Conservation (phyloP, 148 eudicot genomes). For the Oxyria digyna region DNA sequence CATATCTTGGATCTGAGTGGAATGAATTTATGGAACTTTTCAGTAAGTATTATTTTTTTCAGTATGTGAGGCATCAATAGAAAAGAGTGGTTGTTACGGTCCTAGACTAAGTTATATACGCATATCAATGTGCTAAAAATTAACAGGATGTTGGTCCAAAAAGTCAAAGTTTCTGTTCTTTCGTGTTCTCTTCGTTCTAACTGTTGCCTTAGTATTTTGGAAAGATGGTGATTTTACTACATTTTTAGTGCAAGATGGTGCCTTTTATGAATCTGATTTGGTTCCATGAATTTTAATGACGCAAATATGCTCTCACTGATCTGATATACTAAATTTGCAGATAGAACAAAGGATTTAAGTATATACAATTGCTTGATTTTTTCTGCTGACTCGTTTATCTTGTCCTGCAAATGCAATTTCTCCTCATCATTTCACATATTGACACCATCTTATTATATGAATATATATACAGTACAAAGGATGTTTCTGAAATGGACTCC, state of each 20-base stretch:
- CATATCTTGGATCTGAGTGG: neutral
- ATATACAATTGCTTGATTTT: neutral
- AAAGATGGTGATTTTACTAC: neutral
- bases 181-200: neutral
- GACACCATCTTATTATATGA: neutral
- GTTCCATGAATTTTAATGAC: neutral
- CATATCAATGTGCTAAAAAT: neutral
- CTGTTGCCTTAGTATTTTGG: neutral
- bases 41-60: neutral
- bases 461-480: slow-evolving; percentile 26
- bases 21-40: neutral
- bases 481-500: slow-evolving; percentile 25
- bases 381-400: neutral
- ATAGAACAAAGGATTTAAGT: neutral
- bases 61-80: neutral
- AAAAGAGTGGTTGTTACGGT: neutral
- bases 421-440: neutral
- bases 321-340: neutral
- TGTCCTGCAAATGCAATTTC: too few relatives aligned
- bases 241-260: neutral
- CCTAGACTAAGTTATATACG: neutral
- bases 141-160: neutral
- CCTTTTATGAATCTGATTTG: neutral
- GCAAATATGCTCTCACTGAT: neutral
- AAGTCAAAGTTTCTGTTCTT: neutral